A percentile compares a stretch with the other conserved stretches of the same genome.
Conservation (phyloP, 2,329 filamentous ascomycete genomes). For the Fusarium citri region DNA sequence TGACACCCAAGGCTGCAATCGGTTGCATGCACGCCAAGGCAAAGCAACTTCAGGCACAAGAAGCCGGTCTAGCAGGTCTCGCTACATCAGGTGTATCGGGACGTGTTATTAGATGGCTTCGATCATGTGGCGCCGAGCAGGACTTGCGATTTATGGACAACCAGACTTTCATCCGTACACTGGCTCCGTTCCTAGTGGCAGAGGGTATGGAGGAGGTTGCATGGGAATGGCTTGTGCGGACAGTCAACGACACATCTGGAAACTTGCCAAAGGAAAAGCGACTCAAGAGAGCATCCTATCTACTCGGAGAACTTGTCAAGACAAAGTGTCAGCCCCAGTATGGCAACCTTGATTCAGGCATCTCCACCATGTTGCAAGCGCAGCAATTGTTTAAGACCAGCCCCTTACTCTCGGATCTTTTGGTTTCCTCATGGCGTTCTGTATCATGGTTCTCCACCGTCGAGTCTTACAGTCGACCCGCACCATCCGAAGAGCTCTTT, state of each 20-base stretch:
- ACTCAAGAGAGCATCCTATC: conserved; percentile 46
- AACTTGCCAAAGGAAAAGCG: conserved; percentile 38
- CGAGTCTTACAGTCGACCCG: conserved; percentile 58
- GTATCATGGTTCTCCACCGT: conserved; percentile 66
- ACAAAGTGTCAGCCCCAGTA: conserved; percentile 54
- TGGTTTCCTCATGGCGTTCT: conserved; percentile 59
- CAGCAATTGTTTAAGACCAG: conserved; percentile 56
- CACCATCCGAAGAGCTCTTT: conserved; percentile 62
- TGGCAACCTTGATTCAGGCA: conserved; percentile 62
- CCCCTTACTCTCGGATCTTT: conserved; percentile 50
- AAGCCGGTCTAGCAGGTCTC: conserved; percentile 47
- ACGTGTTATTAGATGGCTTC: conserved; percentile 66
- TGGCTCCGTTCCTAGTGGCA: conserved; percentile 64
- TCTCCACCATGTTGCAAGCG: conserved; percentile 60
- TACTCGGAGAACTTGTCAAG: conserved; percentile 57
- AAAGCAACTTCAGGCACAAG: conserved; percentile 54
- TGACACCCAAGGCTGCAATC: conserved; percentile 64
- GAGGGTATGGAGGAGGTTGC: conserved; percentile 63
- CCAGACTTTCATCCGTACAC: conserved; percentile 51
- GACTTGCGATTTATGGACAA: conserved; percentile 59
- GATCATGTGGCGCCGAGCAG: conserved; percentile 60
- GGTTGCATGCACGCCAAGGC: conserved; percentile 65
- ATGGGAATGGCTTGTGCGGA: conserved; percentile 64
- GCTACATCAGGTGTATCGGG: conserved; percentile 58
- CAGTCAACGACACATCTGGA: conserved; percentile 49